phyloP scores from a whole-genome alignment of 2,329 filamentous ascomycete species.

The Cordyceps cicadae region DNA sequence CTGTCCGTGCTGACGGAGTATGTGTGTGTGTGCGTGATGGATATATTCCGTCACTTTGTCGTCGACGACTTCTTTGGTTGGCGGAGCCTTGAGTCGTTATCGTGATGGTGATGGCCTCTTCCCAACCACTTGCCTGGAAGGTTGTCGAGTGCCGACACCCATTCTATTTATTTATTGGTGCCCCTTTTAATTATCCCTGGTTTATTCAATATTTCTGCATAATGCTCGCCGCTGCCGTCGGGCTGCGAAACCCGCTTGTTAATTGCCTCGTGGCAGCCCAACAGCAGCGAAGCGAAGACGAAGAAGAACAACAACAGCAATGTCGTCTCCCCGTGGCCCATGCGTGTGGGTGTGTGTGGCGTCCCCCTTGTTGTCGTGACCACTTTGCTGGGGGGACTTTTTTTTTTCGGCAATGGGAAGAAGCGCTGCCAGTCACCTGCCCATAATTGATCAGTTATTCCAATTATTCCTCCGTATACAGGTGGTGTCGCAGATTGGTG shows the following conservation, averaged over 20 bases:
- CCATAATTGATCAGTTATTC: background rate
- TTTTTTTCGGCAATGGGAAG: background rate
- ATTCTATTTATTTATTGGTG: background rate
- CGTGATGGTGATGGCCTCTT: background rate
- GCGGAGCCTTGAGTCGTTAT: background rate
- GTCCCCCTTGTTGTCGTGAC: background rate
- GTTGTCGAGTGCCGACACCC: background rate
- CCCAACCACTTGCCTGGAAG: no score
- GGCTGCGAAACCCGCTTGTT: background rate
- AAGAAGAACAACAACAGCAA: no score
- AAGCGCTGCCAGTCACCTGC: background rate
- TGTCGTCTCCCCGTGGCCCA: background rate
- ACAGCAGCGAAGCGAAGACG: background rate
- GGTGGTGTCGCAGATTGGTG: background rate
- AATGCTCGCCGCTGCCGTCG: background rate
- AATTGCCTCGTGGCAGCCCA: background rate
- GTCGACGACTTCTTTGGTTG: background rate
- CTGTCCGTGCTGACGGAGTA: background rate
- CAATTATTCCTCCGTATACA: background rate
- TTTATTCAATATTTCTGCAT: background rate
- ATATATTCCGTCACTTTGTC: background rate
- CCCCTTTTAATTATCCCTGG: background rate
- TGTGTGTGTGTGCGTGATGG: no score
- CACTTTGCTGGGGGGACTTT: background rate
- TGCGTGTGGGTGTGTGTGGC: background rate